Percentiles rank a stretch among this genome's conserved stretches.
phyloP scores from a whole-genome alignment of 73 alveolate genomes.

The Blepharisma stoltei region DNA sequence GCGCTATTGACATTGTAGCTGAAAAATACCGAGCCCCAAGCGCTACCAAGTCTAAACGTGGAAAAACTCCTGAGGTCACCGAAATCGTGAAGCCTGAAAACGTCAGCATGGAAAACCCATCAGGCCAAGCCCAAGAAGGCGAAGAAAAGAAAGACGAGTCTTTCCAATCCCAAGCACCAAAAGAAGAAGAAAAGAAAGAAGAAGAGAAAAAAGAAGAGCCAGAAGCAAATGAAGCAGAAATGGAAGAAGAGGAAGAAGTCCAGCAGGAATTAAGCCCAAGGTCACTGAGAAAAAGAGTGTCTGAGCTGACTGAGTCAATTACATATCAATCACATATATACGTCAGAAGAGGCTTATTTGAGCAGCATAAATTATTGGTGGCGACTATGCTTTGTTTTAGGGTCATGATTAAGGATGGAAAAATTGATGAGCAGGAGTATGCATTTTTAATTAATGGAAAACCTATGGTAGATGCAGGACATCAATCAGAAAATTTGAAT shows the following conservation, averaged over 20 bases:
- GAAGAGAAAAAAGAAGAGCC: constrained; percentile 83
- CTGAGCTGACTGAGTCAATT: constrained; percentile 46
- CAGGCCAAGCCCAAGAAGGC: constrained; percentile 44
- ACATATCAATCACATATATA: constrained; percentile 82
- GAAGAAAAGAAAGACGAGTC: constrained; percentile 39
- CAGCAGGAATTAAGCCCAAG: constrained; percentile 74
- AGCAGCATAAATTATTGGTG: constrained; percentile 95
- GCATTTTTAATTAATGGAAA: constrained; percentile 70
- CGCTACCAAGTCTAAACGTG: constrained; percentile 49
- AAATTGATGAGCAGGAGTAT: constrained; percentile 82
- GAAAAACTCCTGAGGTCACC: constrained; percentile 45
- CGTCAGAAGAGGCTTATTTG: constrained; percentile 99
- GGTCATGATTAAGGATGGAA: constrained; percentile 80
- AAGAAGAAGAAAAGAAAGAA: constrained; percentile 52
- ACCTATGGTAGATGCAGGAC: constrained; percentile 43
- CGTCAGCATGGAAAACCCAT: constrained; percentile 50
- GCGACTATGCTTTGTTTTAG: constrained; percentile 98
- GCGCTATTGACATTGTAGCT: constrained; percentile 81
- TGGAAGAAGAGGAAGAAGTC: constrained; percentile 83
- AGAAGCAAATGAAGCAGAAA: constrained; percentile 47
- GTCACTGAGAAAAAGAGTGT: constrained; percentile 67
- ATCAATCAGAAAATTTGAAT: constrained; percentile 54
- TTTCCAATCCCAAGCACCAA: not conserved
- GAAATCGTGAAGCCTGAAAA: constrained; percentile 34
- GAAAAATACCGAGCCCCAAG: constrained; percentile 56